Evolutionary conservation across 495 filamentous ascomycete species (phyloP), one percentile per base, ranked within the genome.

Genomic region (Aspergillus saccharolyticus): DNA sequence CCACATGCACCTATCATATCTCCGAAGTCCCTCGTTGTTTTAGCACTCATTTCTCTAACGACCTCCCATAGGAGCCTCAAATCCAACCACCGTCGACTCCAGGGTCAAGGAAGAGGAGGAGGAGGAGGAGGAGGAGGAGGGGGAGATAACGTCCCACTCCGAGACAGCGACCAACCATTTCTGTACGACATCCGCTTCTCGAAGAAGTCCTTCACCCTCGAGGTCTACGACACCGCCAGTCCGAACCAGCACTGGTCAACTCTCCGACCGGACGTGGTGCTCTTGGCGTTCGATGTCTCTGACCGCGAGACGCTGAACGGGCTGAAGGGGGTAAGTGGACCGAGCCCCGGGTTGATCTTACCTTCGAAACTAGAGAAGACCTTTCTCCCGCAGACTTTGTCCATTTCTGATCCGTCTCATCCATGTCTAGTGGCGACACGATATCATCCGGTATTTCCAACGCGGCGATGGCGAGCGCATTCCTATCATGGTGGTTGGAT

Each of bases 261-360:
- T 2, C 78, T 96, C 12, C 68, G 71, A 2, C 91, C 91, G 1
- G 76, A 88, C 63, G 76, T 96, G 53, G 76, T 93, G 17, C 72
- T 96, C 46, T 66, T 96, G 49, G 92, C 90, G 74, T 96, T 86
- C 67, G 87, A 89, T 68, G 88, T 96, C 62, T 85, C 83, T 39
- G 79, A 85, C 55, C 80, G 89, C 50, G 66, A 78, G 20, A 85
- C 79, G 33, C 69, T 96, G 43, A 74, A 79, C 47, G 85, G 85
- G 46, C 69, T 91, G 43, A 80, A 83, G 67, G 71, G 70, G 42
- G 87, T 89, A 61, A 60, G 80, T 76, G 16, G 25, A n/a, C 24
- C n/a, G 33, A 39, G 2, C 4, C 14, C 12, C 33, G 7, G n/a
- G n/a, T n/a, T n/a, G n/a, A n/a, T n/a, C n/a, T n/a, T n/a, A n/a